A percentile compares a stretch with the other conserved stretches of the same genome.
phyloP scores from a whole-genome alignment of 768 basidiomycete genomes.

The Termitomyces sp. region DNA sequence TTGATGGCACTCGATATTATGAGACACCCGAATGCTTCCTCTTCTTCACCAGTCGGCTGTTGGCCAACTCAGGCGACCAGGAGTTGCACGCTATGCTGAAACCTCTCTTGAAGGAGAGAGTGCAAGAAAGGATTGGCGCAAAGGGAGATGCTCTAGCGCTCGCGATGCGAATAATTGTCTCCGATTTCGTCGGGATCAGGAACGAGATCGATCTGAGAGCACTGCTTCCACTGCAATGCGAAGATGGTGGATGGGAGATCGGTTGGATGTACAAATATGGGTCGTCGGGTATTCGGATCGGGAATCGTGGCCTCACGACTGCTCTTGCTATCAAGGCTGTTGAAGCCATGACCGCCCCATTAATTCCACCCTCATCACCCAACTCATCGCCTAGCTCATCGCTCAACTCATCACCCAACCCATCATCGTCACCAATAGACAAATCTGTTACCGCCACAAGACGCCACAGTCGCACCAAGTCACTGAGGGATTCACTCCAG shows the following conservation, averaged over 20 bases:
- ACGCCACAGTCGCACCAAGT: constrained; percentile 20
- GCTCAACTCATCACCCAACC: constrained; percentile 10
- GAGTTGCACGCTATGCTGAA: constrained; percentile 32
- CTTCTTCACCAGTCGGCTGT: constrained; percentile 43
- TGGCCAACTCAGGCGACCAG: constrained; percentile 27
- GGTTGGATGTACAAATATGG: constrained; percentile 58
- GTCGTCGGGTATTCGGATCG: constrained; percentile 40
- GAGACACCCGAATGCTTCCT: constrained; percentile 47
- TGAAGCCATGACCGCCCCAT: constrained; percentile 18
- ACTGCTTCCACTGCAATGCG: constrained; percentile 42
- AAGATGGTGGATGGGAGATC: constrained; percentile 51
- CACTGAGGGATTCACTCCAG: constrained; percentile 23
- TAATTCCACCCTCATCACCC: constrained; percentile 12
- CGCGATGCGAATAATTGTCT: constrained; percentile 49
- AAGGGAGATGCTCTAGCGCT: constrained; percentile 50
- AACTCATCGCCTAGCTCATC: constrained; percentile 5
- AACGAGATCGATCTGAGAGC: constrained; percentile 39
- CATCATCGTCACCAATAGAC: constrained; percentile 5
- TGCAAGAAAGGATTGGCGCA: constrained; percentile 45
- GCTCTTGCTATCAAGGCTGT: constrained; percentile 51
- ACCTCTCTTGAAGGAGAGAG: constrained; percentile 37
- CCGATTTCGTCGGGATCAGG: constrained; percentile 32
- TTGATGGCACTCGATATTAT: constrained; percentile 53
- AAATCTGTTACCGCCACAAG: constrained; percentile 1
- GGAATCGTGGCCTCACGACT: constrained; percentile 51